These are phyloP conservation scores for Lodderomyces metapsilosis DNA, from an alignment of 1,139 yeast genomes.

Conservation along the genomic window DNA sequence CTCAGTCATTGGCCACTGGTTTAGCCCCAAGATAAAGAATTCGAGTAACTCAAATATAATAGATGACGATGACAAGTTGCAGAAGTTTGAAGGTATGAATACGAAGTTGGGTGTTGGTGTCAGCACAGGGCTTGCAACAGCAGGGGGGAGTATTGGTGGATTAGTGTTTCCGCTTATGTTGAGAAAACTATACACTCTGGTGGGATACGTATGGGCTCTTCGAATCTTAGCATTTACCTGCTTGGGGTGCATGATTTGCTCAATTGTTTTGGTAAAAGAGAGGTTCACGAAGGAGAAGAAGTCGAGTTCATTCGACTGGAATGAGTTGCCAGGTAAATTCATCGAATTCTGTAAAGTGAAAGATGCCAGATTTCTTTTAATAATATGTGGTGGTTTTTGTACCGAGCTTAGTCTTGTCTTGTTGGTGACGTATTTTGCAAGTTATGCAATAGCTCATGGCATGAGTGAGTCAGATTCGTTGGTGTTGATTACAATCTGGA, in stretches of 20 bases:
- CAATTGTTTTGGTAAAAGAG: constrained; percentile 48
- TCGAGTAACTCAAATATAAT: background rate
- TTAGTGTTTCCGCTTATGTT: constrained; percentile 59
- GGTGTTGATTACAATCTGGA: constrained; percentile 37
- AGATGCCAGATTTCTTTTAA: constrained; percentile 22
- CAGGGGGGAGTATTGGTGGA: constrained; percentile 68
- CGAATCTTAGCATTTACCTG: constrained; percentile 53
- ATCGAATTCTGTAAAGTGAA: constrained; percentile 5
- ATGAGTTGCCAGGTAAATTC: background rate
- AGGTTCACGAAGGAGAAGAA: constrained; percentile 27
- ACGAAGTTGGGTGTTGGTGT: constrained; percentile 17
- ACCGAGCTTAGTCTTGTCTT: constrained; percentile 59
- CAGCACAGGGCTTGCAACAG: constrained; percentile 51
- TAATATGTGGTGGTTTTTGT: constrained; percentile 41
- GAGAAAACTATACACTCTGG: constrained; percentile 46
- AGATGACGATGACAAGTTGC: constrained; percentile 2
- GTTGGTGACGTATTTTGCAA: constrained; percentile 43
- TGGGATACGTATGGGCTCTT: constrained; percentile 65
- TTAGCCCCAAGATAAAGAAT: constrained; percentile 20
- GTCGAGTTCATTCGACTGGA: background rate
- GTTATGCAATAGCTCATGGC: constrained; percentile 45
- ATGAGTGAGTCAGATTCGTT: constrained; percentile 35
- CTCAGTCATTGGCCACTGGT: constrained; percentile 62
- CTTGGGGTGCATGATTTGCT: constrained; percentile 35
- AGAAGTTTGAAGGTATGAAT: constrained; percentile 1